Evolutionary conservation across 768 basidiomycete genomes (phyloP).

Genomic region (Kwoniella dejecticola): DNA sequence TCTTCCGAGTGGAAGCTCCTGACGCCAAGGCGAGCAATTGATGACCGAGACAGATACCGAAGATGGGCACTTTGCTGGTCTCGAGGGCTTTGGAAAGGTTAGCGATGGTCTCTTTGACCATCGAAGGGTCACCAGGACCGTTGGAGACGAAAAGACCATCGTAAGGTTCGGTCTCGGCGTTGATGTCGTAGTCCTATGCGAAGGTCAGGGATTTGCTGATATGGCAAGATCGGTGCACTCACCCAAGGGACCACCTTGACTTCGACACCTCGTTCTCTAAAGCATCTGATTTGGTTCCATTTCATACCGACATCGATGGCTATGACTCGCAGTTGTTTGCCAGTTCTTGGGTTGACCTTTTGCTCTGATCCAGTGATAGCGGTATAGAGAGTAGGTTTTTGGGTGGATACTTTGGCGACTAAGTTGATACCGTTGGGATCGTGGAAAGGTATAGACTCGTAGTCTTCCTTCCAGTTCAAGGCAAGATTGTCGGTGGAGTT

Average conservation of each 20-base stretch:
- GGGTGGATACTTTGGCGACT: conserved; percentile 82
- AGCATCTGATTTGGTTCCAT: conserved; percentile 98
- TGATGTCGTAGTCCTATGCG: conserved; percentile 74
- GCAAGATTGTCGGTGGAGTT: conserved; percentile 55
- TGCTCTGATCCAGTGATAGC: conserved; percentile 62
- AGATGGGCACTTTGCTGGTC: conserved; percentile 68
- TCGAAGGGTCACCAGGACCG: conserved; percentile 94
- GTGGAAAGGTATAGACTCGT: conserved; percentile 74
- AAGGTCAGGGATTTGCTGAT: conserved; percentile 9
- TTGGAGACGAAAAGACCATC: conserved; percentile 97
- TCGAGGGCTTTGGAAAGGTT: conserved; percentile 69
- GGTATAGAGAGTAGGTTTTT: conserved; percentile 67
- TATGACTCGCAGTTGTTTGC: conserved; percentile 77
- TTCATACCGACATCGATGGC: conserved; percentile 99
- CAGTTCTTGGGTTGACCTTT: conserved; percentile 69
- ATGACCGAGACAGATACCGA: conserved; percentile 98
- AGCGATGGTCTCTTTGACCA: conserved; percentile 70
- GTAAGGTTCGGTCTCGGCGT: conserved; percentile 70
- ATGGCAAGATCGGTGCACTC: conserved; percentile 15
- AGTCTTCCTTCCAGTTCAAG: conserved; percentile 75
- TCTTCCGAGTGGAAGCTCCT: conserved; percentile 92
- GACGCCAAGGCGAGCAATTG: conserved; percentile 93
- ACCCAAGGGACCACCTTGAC: conserved; percentile 95
- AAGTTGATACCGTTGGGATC: conserved; percentile 90
- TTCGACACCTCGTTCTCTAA: conserved; percentile 85